These are phyloP conservation scores for Mariannaea sp. DNA, from an alignment of 2,329 filamentous ascomycete genomes.

Conservation along the genomic window DNA sequence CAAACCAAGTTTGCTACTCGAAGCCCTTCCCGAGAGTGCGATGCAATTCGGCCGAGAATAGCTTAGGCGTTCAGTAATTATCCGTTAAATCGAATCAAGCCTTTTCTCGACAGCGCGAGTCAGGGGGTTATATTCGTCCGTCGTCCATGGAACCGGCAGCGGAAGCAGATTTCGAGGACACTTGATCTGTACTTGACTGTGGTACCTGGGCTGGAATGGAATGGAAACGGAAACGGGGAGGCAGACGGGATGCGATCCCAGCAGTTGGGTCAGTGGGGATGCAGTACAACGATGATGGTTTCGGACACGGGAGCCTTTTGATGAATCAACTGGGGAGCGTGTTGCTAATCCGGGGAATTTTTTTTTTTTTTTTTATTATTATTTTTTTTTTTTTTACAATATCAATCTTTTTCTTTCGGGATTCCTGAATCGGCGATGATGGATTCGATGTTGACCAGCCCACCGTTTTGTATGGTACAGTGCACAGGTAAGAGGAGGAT, in stretches of 20 bases:
- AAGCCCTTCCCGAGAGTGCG: not conserved
- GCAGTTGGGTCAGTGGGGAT: not conserved
- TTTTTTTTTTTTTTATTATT: too few species aligned
- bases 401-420: too few species aligned
- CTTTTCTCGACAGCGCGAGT: slow-evolving; percentile 11
- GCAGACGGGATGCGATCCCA: slow-evolving; percentile 1
- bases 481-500: too few species aligned
- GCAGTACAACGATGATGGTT: slow-evolving; percentile 1
- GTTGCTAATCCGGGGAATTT: not conserved
- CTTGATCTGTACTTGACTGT: too few species aligned
- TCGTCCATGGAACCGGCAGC: not conserved
- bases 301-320: not conserved
- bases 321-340: not conserved
- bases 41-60: slow-evolving; percentile 15
- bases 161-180: slow-evolving; percentile 7
- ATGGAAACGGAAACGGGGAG: too few species aligned
- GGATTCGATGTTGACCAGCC: too few species aligned
- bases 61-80: slow-evolving; percentile 15
- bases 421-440: too few species aligned
- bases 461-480: too few species aligned
- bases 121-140: slow-evolving; percentile 15
- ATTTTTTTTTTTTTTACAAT: too few species aligned
- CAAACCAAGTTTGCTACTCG: too few species aligned
- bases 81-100: slow-evolving; percentile 11
- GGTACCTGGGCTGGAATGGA: not conserved